These are phyloP conservation scores for Stevia rebaudiana DNA, from an alignment of 140 eudicot genomes.

Conservation along the genomic window DNA sequence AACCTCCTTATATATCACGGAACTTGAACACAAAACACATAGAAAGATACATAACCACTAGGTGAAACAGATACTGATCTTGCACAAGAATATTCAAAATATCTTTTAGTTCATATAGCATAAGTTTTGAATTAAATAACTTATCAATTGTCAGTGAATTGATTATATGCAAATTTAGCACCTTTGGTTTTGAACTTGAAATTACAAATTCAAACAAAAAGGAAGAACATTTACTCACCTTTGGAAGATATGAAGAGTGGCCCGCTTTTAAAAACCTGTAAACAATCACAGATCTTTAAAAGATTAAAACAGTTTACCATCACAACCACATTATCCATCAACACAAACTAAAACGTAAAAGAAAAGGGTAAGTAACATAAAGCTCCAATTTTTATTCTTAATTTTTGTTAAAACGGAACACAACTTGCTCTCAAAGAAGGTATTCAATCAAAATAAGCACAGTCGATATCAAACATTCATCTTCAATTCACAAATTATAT, in stretches of 20 bases:
- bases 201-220: conserved; percentile 6
- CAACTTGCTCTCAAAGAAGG: not conserved
- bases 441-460: not conserved
- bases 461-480: not conserved
- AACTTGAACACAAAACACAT: not conserved
- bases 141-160: not conserved
- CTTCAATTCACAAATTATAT: not conserved
- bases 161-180: not conserved
- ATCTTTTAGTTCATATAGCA: conserved; percentile 5
- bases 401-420: not conserved
- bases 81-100: not conserved
- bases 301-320: conserved; percentile 9
- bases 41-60: not conserved
- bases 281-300: not conserved
- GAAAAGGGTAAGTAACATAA: no score
- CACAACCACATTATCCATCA: conserved; percentile 10
- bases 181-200: not conserved
- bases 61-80: not conserved
- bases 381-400: not conserved
- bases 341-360: not conserved
- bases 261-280: conserved; percentile 91
- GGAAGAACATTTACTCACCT: conserved; percentile 43
- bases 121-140: not conserved
- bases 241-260: conserved; percentile 86
- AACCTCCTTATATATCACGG: not conserved